Evolutionary conservation across 1,139 yeast species (phyloP).

Genomic region (Suhomyces ambrosiae): DNA sequence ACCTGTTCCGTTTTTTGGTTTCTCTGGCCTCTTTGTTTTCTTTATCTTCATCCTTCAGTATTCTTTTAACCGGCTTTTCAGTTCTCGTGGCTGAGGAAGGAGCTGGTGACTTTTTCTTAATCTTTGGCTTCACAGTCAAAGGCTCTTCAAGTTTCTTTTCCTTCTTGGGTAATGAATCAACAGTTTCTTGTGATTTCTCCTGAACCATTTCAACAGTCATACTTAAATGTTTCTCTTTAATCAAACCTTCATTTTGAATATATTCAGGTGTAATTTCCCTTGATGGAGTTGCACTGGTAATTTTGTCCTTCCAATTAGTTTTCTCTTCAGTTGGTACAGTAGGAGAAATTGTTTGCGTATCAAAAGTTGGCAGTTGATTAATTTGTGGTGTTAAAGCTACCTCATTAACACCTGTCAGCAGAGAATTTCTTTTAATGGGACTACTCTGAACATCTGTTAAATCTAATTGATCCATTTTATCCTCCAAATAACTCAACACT

Average conservation of each 20-base stretch:
- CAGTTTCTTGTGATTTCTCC: slow-evolving; percentile 13
- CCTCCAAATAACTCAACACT: slow-evolving; percentile 49
- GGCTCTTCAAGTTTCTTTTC: slow-evolving; percentile 11
- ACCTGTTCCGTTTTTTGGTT: slow-evolving; percentile 48
- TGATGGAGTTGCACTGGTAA: slow-evolving; percentile 2
- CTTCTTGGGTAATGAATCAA: slow-evolving; percentile 3
- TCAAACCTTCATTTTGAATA: neutral
- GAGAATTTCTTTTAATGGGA: slow-evolving; percentile 21
- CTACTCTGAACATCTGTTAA: slow-evolving; percentile 31
- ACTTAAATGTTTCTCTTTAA: slow-evolving; percentile 7
- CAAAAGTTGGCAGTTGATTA: slow-evolving; percentile 34
- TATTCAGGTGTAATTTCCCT: slow-evolving; percentile 8
- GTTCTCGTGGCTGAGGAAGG: slow-evolving; percentile 2
- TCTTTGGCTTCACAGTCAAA: slow-evolving; percentile 6
- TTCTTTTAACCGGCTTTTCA: slow-evolving; percentile 9
- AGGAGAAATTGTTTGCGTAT: slow-evolving; percentile 23
- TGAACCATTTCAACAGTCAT: slow-evolving; percentile 7
- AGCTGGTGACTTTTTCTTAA: slow-evolving; percentile 8
- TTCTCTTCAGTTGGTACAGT: slow-evolving; percentile 9
- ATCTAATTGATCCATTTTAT: slow-evolving; percentile 48
- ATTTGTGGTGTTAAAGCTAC: slow-evolving; percentile 31
- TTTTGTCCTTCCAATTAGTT: slow-evolving; percentile 10
- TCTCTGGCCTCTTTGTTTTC: slow-evolving; percentile 31
- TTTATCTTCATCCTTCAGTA: slow-evolving; percentile 21
- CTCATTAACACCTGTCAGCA: slow-evolving; percentile 14